Percentiles rank a stretch among this genome's conserved stretches.
These are phyloP conservation scores for Dictyostelium intermedium DNA, from an alignment of 78 protist genomes.

Conservation along the genomic window DNA sequence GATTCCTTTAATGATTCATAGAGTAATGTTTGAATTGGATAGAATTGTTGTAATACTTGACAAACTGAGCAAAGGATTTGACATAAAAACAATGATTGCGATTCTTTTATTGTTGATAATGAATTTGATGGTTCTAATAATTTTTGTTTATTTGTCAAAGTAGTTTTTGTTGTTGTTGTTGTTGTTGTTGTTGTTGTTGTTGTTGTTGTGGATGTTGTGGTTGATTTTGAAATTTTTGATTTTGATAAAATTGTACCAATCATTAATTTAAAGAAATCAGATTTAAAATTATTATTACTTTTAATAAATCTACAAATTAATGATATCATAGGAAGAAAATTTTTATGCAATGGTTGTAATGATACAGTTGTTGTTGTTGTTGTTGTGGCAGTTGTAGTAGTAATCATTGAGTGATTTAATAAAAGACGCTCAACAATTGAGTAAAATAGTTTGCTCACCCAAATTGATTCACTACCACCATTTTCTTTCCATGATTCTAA, in stretches of 20 bases:
- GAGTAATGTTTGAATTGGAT: neutral
- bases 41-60: neutral
- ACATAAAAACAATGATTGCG: neutral
- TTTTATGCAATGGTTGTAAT: neutral
- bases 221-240: neutral
- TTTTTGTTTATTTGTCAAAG: no score
- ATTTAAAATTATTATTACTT: neutral
- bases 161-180: no score
- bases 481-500: neutral
- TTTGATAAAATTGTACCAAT: neutral
- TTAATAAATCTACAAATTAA: neutral
- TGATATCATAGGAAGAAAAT: neutral
- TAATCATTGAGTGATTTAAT: neutral
- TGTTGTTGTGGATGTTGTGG: no score
- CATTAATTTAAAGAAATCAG: neutral
- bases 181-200: no score
- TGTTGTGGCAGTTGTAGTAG: no score
- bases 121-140: neutral
- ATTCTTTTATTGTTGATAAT: neutral
- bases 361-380: neutral
- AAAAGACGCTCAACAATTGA: neutral
- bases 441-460: neutral
- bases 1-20: neutral
- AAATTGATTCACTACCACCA: neutral
- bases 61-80: neutral